Evolutionary conservation across 768 basidiomycete genomes (phyloP).

Genomic region (Rhodotorula toruloides): DNA sequence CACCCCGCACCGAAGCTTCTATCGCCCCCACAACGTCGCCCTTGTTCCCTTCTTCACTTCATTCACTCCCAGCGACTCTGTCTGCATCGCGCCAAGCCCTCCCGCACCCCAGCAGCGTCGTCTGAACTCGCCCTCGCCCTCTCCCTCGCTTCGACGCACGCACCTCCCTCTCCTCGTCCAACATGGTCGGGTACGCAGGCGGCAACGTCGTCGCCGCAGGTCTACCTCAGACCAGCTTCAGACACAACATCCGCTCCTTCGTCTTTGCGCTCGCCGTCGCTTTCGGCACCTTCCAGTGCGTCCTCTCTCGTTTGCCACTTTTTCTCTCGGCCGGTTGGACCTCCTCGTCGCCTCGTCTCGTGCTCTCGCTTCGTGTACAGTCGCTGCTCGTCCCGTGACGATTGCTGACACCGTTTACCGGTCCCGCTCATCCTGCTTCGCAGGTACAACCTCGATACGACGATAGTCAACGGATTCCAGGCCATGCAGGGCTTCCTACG

Average conservation of each 20-base stretch:
- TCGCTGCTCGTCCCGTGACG: no score
- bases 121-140: no score
- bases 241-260: constrained; percentile 19
- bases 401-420: no score
- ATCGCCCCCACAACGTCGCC: no score
- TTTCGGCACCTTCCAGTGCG: constrained; percentile 36
- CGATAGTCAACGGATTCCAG: constrained; percentile 38
- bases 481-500: constrained; percentile 28
- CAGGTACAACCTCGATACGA: not conserved
- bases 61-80: no score
- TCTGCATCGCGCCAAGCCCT: no score
- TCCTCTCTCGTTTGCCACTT: constrained; percentile 8
- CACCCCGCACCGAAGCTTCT: no score
- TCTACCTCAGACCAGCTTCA: constrained; percentile 8
- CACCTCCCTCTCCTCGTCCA: not conserved
- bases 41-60: no score
- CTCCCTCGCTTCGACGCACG: no score
- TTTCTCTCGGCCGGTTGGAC: not conserved
- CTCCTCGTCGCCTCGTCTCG: not conserved
- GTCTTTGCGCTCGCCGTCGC: constrained; percentile 25
- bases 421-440: no score
- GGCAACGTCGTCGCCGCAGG: constrained; percentile 1
- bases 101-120: no score
- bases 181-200: constrained; percentile 3
- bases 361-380: no score